Base-by-base conservation (phyloP, 331 rosid genomes). In the Dryas integrifolia region DNA sequence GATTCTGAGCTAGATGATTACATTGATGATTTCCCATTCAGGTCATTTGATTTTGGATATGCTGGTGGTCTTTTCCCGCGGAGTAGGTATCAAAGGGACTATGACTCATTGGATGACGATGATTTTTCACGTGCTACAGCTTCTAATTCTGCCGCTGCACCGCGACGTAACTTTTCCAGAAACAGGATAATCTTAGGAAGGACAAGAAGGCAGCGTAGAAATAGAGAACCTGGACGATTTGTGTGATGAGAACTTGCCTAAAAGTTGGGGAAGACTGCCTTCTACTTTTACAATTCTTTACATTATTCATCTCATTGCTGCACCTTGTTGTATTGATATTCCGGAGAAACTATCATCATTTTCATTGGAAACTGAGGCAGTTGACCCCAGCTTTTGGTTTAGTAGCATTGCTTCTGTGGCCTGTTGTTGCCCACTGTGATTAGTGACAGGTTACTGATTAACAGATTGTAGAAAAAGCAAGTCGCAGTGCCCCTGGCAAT, bases 1-100 rank as follows among this genome's bases (percentile, higher is more conserved):
- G 96, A 89, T 43, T 80, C 83, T 72, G 96, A 88, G 44, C 67
- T 85, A 64, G 93, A 91, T 7, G 97, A 86, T 49, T 82, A 70
- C 81, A 49, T 71, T 30, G 97, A 84, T 13, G 89, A 81, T 73
- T 86, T 89, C 53, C 76, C 87, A 1, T 48, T 83, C 47, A 82
- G 85, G 21, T 40, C 97, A 15, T 53, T 90, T 74, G 87, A 77
- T 80, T 77, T 86, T 18, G 86, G 92, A 65, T 76, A 83, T 59
- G 70, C 53, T 81, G 72, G 74, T 65, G 81, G 74, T 56, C 56
- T 87, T 72, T 80, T 81, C 76, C 76, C 97, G 48, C 81, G 74
- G 60, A 70, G 77, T 73, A 76, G 89, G 52, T 85, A 70, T 82
- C 83, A 58, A 49, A 73, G 78, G 79, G 84, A 80, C 61, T 82